Base-by-base conservation (phyloP, 1,139 yeast genomes). In the Hansenula sp. region DNA sequence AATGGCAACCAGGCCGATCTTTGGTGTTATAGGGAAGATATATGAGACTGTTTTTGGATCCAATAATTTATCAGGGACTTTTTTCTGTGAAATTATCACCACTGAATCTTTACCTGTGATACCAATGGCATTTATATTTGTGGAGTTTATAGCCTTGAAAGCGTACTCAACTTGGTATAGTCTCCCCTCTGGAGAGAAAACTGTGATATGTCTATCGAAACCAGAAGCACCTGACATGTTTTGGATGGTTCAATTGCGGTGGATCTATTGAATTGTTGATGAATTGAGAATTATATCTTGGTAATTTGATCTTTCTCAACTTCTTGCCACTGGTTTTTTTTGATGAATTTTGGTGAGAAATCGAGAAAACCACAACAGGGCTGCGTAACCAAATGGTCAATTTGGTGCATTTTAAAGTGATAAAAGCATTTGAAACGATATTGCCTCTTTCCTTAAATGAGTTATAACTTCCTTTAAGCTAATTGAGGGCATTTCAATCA, bases 181-280 rank as follows among this genome's bases (percentile, higher is more conserved):
- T 68, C 99, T 83, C 41, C 99, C 99, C 67, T 93, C 99, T 24
- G 99, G 99, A 40, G 98, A 91, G 72, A 93, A 93, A 61, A 93
- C 91, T 34, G 99, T 93, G 65, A 93, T 93, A 68, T 93, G 99
- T 74, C 99, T 86, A 71, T 93, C 99, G 66, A 91, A 93, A 46
- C 98, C 99, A 32, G 98, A 90, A 49, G 90, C 81, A 52, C 77
- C 80, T 68, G 63, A 49, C 51, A 51, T 33, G 31, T 13, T 36
- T 17, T 15, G 5, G 3, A 11, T 8, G 31, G 8, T 25, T 17
- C 30, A 28, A 36, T 32, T 15, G 35, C 8, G 28, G 15, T 28
- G 32, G 12, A 31, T 19, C 13, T 17, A 17, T 24, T 11, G 17
- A n/a, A 9, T 7, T 37, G 9, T 30, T 35, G 7, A 24, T 40